Base-by-base conservation (phyloP, 31 red algal genomes). In the Porphyra umbilicalis region DNA sequence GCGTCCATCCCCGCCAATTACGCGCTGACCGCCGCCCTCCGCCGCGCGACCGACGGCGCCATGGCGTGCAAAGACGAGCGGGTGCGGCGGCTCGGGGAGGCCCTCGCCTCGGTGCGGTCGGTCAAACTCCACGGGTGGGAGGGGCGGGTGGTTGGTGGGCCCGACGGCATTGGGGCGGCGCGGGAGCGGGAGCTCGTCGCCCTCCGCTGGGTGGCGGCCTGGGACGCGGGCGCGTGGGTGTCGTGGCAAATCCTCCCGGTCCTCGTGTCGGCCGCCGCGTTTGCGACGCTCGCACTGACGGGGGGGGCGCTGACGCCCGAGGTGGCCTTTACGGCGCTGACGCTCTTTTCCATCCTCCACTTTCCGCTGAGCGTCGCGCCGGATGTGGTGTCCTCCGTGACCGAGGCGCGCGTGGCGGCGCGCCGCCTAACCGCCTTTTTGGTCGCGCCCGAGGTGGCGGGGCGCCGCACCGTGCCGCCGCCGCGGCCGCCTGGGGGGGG, bases 51-150 rank as follows among this genome's bases (percentile, higher is more conserved):
- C 9, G 90, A 95, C 34, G 87, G 8, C 15, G 84, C 91, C 0
- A 86, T 89, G 78, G 71, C 83, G 10, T 80, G 79, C 75, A 95
- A 93, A 30, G 96, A 98, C 79, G 82, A 90, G 57, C 85, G 96
- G 6, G 96, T 98, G 42, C 85, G 90, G 38, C 36, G 81, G 36
- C 84, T 95, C 16, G 78, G 84, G 6, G 95, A 98, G 90, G 90
- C 87, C 16, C 87, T 98, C 78, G 88, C 88, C 36, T 92, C 85
- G 40, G 93, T 98, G 76, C 92, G 95, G 81, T 36, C 95, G n/a
- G 88, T 98, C 38, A 98, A 98, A 39, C 77, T 95, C n/a, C 89
- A 95, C 75, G 92, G 92, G 25, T 98, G 96, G 96, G 92, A 92
- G 57, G 79, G 88, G 30, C 88, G 86, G 7, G 95, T 98, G 77